Base-by-base conservation (phyloP, 768 basidiomycete genomes). In the Mycena galopus region DNA sequence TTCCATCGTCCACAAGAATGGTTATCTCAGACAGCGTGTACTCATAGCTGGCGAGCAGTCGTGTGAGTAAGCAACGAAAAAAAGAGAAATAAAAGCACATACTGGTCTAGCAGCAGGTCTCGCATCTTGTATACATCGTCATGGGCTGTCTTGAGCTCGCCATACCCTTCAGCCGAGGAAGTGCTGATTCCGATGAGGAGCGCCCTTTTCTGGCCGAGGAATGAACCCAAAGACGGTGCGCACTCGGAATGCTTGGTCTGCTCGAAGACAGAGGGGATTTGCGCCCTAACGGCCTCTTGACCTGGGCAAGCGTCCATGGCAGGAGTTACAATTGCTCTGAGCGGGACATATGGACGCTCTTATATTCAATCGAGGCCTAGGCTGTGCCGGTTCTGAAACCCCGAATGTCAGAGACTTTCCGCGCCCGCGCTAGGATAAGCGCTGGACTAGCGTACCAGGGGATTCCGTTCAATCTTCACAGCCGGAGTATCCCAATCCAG, bases 161-260 rank as follows among this genome's bases (percentile, higher is more conserved):
- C 25, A 70, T 55, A 74, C 0, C 59, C 69, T 9, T 47, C 32
- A 10, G 65, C 58, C 35, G 27, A 12, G 25, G 23, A 21, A 0
- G 17, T 33, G 23, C 60, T 9, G 21, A 74, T 64, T 5, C 73
- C 73, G 33, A 71, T 59, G 56, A 74, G 73, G 12, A 74, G 60
- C 23, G 73, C 73, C 35, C 57, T 58, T 37, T 63, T 67, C 50
- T 37, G 50, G 23, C 50, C 63, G n/a, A n/a, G 53, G 17, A 30
- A 16, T 5, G n/a, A 6, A 11, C 11, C 9, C 50, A 25, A 47
- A 5, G 44, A 42, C 4, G 17, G 17, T 42, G 39, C 9, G 16
- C 39, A 11, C 39, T 42, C 39, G 39, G 39, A 11, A 14, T 42
- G 39, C 39, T 42, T 16, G 39, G 39, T 27, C 27, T 51, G 50